A percentile compares a stretch with the other conserved stretches of the same genome.
Evolutionary conservation across 2,329 filamentous ascomycete species (phyloP).

Genomic region (Aspergillus udagawae): DNA sequence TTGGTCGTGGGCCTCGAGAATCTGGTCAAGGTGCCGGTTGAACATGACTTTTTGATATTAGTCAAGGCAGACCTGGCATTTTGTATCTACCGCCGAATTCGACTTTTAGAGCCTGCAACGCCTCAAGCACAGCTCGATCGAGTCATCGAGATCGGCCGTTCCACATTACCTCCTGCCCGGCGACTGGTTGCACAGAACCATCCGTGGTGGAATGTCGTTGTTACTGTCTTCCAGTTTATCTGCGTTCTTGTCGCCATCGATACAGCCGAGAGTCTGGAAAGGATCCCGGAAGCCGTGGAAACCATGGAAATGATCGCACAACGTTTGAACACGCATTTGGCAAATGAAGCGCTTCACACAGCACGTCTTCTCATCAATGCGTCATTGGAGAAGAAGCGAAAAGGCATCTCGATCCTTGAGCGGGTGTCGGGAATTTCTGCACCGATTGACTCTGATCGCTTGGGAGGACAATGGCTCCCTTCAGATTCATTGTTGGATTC

Average conservation of each 20-base stretch:
- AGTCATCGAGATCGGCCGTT: constrained; percentile 33
- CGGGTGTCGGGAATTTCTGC: neutral
- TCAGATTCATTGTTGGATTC: neutral
- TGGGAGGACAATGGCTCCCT: neutral
- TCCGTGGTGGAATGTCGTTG: constrained; percentile 44
- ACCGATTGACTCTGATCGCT: neutral
- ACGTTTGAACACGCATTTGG: constrained; percentile 25
- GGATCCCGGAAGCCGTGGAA: constrained; percentile 35
- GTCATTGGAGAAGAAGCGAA: constrained; percentile 22
- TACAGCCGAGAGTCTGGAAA: constrained; percentile 32
- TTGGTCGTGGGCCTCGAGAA: constrained; percentile 13
- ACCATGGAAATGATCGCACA: constrained; percentile 36
- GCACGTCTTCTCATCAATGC: constrained; percentile 21
- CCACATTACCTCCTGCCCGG: constrained; percentile 31
- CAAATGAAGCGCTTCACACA: constrained; percentile 31
- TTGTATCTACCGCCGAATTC: constrained; percentile 39
- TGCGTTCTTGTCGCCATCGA: constrained; percentile 41
- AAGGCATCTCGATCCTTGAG: constrained; percentile 19
- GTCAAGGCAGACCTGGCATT: constrained; percentile 27
- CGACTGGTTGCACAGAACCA: constrained; percentile 30
- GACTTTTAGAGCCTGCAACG: constrained; percentile 35
- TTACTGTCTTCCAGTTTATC: constrained; percentile 41
- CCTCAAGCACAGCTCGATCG: constrained; percentile 35
- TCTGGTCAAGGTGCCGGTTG: constrained; percentile 8
- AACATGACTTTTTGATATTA: constrained; percentile 30